Conservation (phyloP, 805 yeast species). For the Starmerella scarabaei region DNA sequence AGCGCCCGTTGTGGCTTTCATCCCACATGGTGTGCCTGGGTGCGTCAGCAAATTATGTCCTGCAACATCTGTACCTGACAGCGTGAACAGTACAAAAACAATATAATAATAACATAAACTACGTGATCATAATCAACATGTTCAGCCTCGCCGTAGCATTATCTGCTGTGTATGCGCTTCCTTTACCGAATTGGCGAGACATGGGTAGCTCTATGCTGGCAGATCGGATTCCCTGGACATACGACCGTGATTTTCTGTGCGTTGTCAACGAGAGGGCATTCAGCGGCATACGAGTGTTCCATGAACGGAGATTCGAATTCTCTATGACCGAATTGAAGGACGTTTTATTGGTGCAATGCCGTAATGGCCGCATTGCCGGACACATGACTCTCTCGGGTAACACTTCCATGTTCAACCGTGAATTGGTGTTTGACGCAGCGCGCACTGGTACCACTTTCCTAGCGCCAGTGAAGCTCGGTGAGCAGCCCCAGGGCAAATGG, state of each 20-base stretch:
- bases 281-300: constrained; percentile 9
- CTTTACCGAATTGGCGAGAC: background rate
- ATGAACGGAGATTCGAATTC: constrained; percentile 1
- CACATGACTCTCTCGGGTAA: background rate
- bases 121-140: no score
- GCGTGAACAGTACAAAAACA: no score
- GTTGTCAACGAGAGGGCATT: constrained; percentile 7
- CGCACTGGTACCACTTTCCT: background rate
- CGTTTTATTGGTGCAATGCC: constrained; percentile 6
- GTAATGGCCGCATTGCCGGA: constrained; percentile 2
- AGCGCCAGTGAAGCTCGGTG: background rate
- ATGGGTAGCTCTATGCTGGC: background rate
- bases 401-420: constrained; percentile 5
- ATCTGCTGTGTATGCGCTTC: background rate
- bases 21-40: constrained; percentile 7
- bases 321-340: background rate
- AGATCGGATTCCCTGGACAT: background rate
- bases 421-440: background rate
- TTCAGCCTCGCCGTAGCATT: no score
- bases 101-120: no score
- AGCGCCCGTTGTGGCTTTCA: background rate
- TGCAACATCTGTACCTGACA: no score
- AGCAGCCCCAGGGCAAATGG: background rate
- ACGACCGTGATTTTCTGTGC: constrained; percentile 5
- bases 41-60: no score